phyloP scores from a whole-genome alignment of 1,284 basidiomycete species.

The Ganoderma lingzhi region DNA sequence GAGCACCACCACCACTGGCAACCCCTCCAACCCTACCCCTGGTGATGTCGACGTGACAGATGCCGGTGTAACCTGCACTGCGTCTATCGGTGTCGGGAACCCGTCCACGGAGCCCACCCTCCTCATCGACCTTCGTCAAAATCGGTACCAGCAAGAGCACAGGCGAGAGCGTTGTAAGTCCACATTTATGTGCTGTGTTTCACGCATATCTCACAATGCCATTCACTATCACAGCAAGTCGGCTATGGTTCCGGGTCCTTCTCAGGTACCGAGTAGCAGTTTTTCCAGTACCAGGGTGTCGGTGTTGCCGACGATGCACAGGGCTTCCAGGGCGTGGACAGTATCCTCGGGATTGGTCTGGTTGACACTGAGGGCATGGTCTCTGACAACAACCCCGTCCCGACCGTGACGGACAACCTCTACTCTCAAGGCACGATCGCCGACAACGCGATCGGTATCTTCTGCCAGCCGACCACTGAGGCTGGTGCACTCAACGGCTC shows the following conservation, averaged over 20 bases:
- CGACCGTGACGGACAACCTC: conserved; percentile 49
- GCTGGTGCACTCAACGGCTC: conserved; percentile 47
- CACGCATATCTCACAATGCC: neutral
- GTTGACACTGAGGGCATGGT: conserved; percentile 52
- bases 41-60: conserved; percentile 61
- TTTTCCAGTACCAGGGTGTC: conserved; percentile 55
- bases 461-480: conserved; percentile 54
- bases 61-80: conserved; percentile 61
- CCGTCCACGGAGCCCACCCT: conserved; percentile 66
- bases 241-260: conserved; percentile 61
- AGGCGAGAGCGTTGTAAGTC: conserved; percentile 48
- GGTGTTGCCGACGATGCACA: conserved; percentile 53
- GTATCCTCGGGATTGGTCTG: conserved; percentile 66
- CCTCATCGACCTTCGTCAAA: conserved; percentile 57
- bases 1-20: conserved; percentile 38
- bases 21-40: conserved; percentile 14
- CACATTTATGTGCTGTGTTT: neutral
- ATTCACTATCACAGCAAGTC: conserved; percentile 41
- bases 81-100: conserved; percentile 62
- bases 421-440: conserved; percentile 52
- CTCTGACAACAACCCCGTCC: conserved; percentile 36
- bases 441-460: conserved; percentile 56
- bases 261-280: conserved; percentile 55
- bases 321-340: conserved; percentile 56
- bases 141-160: conserved; percentile 55